phyloP scores from a whole-genome alignment of 257 asterid species.

The Salvia splendens region DNA sequence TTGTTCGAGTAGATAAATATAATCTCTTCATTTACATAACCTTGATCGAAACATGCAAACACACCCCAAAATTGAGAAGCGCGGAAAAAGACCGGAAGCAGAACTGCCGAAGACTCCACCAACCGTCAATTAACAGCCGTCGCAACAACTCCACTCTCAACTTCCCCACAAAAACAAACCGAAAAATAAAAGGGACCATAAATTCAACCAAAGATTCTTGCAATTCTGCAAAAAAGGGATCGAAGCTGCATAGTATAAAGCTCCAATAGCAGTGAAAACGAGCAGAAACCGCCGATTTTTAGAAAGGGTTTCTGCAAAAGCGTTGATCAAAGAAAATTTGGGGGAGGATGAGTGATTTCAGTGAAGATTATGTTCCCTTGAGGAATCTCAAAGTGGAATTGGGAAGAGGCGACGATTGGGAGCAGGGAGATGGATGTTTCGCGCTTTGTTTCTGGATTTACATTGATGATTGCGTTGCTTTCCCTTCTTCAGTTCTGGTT shows the following conservation, averaged over 20 bases:
- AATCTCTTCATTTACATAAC: too few relatives aligned
- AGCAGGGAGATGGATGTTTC: slow-evolving; percentile 47
- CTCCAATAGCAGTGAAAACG: slow-evolving; percentile 14
- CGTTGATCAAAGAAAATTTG: slow-evolving; percentile 34
- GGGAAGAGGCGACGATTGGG: slow-evolving; percentile 37
- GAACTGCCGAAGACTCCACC: slow-evolving; percentile 82
- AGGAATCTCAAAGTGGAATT: slow-evolving; percentile 64
- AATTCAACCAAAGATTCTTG: neutral
- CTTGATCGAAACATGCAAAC: slow-evolving; percentile 30
- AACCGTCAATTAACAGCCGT: slow-evolving; percentile 91
- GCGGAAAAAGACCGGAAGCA: slow-evolving; percentile 61
- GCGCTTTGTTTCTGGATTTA: slow-evolving; percentile 79
- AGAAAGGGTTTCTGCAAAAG: slow-evolving; percentile 30
- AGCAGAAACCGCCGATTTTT: slow-evolving; percentile 28
- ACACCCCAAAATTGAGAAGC: slow-evolving; percentile 44
- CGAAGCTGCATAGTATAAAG: neutral
- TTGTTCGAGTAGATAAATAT: too few relatives aligned
- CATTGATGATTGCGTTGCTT: slow-evolving; percentile 48
- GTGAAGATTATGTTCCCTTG: slow-evolving; percentile 50
- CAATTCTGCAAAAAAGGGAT: slow-evolving; percentile 17
- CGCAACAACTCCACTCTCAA: slow-evolving; percentile 40
- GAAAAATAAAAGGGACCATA: neutral
- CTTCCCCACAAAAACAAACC: slow-evolving; percentile 30
- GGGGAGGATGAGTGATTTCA: slow-evolving; percentile 38
- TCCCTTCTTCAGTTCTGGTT: slow-evolving; percentile 57